Evolutionary conservation across 495 filamentous ascomycete species (phyloP), one percentile per base, ranked within the genome.

Genomic region (Xylaria telfairii): DNA sequence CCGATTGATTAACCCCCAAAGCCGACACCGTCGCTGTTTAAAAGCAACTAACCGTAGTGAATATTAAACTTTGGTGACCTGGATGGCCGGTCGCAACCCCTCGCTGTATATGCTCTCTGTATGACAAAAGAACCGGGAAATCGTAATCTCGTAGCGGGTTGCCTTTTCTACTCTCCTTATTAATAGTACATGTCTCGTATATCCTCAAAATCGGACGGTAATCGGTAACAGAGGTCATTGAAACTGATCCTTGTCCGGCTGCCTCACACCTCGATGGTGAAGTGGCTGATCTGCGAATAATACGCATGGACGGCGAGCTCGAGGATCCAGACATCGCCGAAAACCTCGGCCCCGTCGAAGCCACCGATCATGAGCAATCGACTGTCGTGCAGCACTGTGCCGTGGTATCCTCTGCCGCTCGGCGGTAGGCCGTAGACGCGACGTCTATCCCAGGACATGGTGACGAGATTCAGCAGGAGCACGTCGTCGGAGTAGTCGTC

Each of bases 241-340:
- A n/a, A n/a, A n/a, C n/a, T n/a, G 21, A 26, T 28, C 44, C 24
- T 42, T 34, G 32, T 39, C 47, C 5, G 15, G 64, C n/a, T 19
- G 4, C 34, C 69, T 77, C 79, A 90, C 46, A 91, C 87, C 75
- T 90, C 89, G 69, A 91, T 90, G 17, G 81, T 86, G 68, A 91
- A 91, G 75, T 91, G 87, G 72, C 87, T 89, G 74, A 91, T 91
- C 74, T 91, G 89, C 59, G 87, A 89, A 69, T 90, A 91, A 73
- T 91, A 91, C 39, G 89, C 85, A 72, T 89, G 88, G 6, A 90
- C 88, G 3, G 87, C 89, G 57, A 91, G 80, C 76, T 91, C 89
- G 28, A 91, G 81, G 5, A 90, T 81, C 82, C 85, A 89, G 17
- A 88, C 87, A 67, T 91, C 89, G 28, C 83, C 84, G 77, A 91